Evolutionary conservation across 2,329 filamentous ascomycete species (phyloP).

Genomic region (Aspergillus glaucus): DNA sequence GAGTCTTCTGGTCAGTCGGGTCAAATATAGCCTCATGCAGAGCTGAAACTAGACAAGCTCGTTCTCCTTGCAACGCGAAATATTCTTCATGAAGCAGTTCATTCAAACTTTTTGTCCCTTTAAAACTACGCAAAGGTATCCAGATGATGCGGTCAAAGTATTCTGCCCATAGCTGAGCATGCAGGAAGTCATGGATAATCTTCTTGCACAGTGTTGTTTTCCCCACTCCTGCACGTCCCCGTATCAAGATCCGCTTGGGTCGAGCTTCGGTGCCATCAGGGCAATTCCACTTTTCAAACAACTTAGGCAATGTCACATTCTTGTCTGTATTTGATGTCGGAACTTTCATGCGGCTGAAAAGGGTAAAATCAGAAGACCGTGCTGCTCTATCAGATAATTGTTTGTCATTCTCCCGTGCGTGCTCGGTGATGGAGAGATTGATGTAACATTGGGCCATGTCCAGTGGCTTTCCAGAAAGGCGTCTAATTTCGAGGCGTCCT

Average conservation of each 20-base stretch:
- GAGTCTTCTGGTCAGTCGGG: too few species aligned
- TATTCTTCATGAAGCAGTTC: background rate
- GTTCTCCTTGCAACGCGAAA: background rate
- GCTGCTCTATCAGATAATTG: background rate
- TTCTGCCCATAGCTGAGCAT: constrained; percentile 16
- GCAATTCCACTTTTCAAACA: background rate
- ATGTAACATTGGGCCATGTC: constrained; percentile 35
- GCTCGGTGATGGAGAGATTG: constrained; percentile 32
- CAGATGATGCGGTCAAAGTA: constrained; percentile 36
- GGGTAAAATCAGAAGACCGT: background rate
- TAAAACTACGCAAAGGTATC: constrained; percentile 35
- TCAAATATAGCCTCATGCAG: too few species aligned
- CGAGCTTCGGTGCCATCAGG: constrained; percentile 4
- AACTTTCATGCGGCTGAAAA: background rate
- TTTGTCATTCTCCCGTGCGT: constrained; percentile 1
- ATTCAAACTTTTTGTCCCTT: background rate
- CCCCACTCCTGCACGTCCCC: constrained; percentile 33
- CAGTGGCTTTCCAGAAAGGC: constrained; percentile 28
- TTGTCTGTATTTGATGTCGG: background rate
- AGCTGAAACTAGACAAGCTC: background rate
- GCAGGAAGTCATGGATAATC: constrained; percentile 31
- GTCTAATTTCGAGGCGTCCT: constrained; percentile 23
- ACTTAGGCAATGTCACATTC: background rate
- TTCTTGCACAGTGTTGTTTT: constrained; percentile 42
- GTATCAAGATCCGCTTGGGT: constrained; percentile 32